phyloP scores from a whole-genome alignment of 495 filamentous ascomycete genomes.

The Hypoxylon lienhwacheense region DNA sequence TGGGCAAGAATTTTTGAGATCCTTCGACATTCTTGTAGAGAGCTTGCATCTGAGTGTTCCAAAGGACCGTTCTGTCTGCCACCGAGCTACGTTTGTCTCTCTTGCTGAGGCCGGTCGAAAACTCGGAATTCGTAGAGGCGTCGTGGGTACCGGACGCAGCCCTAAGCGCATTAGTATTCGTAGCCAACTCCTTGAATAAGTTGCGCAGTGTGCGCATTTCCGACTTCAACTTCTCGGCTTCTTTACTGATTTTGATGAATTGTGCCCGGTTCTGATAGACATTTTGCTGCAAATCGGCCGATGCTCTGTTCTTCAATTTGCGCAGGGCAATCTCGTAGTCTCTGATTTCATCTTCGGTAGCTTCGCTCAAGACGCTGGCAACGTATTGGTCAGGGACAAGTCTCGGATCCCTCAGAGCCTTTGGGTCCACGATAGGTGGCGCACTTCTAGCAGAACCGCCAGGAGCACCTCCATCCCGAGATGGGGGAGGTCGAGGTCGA shows the following conservation, averaged over 20 bases:
- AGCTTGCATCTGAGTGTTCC: constrained; percentile 83
- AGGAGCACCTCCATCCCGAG: constrained; percentile 48
- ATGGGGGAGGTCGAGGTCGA: constrained; percentile 48
- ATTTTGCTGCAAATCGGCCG: constrained; percentile 89
- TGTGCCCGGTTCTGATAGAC: constrained; percentile 97
- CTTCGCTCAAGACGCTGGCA: constrained; percentile 76
- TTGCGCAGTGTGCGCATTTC: constrained; percentile 91
- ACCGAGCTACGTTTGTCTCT: constrained; percentile 77
- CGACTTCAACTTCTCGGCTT: constrained; percentile 94
- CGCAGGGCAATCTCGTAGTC: constrained; percentile 75
- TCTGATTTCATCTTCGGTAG: constrained; percentile 90
- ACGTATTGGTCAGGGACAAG: constrained; percentile 80
- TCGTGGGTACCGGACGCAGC: constrained; percentile 60
- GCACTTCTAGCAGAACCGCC: constrained; percentile 24
- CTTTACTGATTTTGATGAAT: constrained; percentile 98
- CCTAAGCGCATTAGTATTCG: constrained; percentile 70
- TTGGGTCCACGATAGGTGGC: constrained; percentile 63
- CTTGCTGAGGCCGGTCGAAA: constrained; percentile 59
- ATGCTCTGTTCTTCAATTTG: constrained; percentile 79
- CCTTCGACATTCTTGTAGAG: constrained; percentile 96
- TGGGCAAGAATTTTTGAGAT: constrained; percentile 93
- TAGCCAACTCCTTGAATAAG: constrained; percentile 84
- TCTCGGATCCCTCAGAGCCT: constrained; percentile 76
- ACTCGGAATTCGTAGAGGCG: constrained; percentile 38
- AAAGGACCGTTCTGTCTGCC: constrained; percentile 92